Evolutionary conservation across 2,329 filamentous ascomycete genomes (phyloP).

Genomic region (Fusarium albidum): DNA sequence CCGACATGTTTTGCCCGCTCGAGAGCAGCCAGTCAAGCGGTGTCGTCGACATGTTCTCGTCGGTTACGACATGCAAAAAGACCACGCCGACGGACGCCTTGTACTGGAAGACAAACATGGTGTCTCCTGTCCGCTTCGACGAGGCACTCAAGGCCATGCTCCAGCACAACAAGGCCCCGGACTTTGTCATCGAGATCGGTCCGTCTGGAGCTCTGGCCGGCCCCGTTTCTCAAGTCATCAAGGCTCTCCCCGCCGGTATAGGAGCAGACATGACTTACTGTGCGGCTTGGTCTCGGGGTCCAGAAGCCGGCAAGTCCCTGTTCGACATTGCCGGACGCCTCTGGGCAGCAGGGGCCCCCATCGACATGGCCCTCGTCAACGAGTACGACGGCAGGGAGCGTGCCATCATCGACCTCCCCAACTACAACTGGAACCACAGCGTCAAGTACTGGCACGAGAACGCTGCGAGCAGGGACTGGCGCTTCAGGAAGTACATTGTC

Average conservation of each 20-base stretch:
- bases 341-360: constrained; percentile 4
- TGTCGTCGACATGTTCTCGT: constrained; percentile 11
- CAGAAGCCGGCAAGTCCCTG: not conserved
- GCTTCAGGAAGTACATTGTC: constrained; percentile 7
- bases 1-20: not conserved
- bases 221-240: constrained; percentile 43
- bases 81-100: constrained; percentile 7
- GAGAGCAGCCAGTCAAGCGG: not conserved
- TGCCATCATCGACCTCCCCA: constrained; percentile 41
- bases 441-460: constrained; percentile 26
- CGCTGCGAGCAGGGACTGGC: constrained; percentile 10
- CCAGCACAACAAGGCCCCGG: constrained; percentile 19
- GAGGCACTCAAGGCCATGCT: constrained; percentile 9
- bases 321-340: not conserved
- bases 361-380: constrained; percentile 5
- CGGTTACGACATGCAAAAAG: constrained; percentile 2
- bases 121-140: constrained; percentile 15
- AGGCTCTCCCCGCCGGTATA: not conserved
- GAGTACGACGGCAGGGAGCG: not conserved
- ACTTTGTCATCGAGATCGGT: constrained; percentile 44
- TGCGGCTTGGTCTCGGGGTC: constrained; percentile 23
- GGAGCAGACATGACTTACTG: constrained; percentile 7
- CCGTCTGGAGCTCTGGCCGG: constrained; percentile 52
- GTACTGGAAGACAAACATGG: constrained; percentile 37
- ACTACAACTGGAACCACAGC: constrained; percentile 52